Evolutionary conservation across 2,329 filamentous ascomycete genomes (phyloP), one percentile per base, ranked within the genome.

Genomic region (Paramyrothecium roridum): DNA sequence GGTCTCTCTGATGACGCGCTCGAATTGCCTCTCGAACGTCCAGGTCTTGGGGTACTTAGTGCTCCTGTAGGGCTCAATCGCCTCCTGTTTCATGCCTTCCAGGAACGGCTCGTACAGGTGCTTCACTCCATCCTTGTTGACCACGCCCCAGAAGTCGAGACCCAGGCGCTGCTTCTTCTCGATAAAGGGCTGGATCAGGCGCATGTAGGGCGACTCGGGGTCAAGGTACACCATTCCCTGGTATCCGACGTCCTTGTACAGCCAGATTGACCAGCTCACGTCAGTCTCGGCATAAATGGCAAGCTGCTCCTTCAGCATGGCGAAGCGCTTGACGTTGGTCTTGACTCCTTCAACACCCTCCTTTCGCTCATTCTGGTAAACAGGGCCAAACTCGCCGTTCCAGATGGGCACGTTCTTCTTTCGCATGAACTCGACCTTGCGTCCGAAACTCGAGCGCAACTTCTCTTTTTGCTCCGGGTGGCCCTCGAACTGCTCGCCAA

Each of bases 231-330:
- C 70, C 80, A 84, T 82, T 7, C 80, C 81, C 64, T 83, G 80
- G 48, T 80, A 74, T 0, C 81, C 80, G 43, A 84, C 77, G 56
- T 84, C 80, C 63, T 84, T 84, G 67, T 82, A 84, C 0, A 81
- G 67, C 81, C 81, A 84, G 62, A 87, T 87, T 16, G 72, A 79
- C 84, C 83, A 87, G 48, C 76, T 78, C 67, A 65, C 78, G 1
- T 56, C 54, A 2, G 54, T 60, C 30, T 68, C 66, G 50, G 58
- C 56, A 54, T 76, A 76, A 2, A 75, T 72, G 1, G 59, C 53
- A 2, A 76, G 60, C 49, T 80, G 78, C 43, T 77, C 71, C 2
- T 70, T 65, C 0, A 80, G 61, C 0, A 80, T 62, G 1, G 70
- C 70, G 50, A 74, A 77, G 1, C 78, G 65, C 43, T 76, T 70